Percentiles rank a stretch among this genome's conserved stretches.
Conservation (phyloP, 2,329 filamentous ascomycete species). For the Beauveria bassiana region DNA sequence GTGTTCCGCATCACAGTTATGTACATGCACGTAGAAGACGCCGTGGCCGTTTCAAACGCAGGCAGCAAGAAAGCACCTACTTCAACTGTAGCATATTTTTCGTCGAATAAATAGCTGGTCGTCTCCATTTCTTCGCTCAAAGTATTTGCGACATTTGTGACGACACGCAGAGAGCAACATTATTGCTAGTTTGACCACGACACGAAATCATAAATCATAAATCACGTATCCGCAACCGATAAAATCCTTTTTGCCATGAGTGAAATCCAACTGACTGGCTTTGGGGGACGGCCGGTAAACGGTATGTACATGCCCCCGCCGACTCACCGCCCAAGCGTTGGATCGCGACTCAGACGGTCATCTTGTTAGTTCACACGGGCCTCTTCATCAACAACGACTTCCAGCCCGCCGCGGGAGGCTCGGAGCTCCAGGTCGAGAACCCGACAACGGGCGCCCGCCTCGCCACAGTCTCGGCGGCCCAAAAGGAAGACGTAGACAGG, state of each 20-base stretch:
- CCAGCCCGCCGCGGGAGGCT: conserved; percentile 9
- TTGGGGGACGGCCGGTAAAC: neutral
- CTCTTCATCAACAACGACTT: conserved; percentile 15
- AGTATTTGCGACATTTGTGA: neutral
- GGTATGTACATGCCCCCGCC: neutral
- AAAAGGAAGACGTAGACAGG: conserved; percentile 11
- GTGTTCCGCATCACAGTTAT: neutral
- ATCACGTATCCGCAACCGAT: neutral
- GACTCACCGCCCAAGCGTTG: neutral
- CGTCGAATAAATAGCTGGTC: neutral
- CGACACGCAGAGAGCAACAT: neutral
- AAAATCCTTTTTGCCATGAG: neutral
- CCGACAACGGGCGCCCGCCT: conserved; percentile 18
- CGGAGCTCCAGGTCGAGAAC: conserved; percentile 12
- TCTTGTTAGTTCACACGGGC: neutral
- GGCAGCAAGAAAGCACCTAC: neutral
- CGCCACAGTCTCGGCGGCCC: conserved; percentile 15
- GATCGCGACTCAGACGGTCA: neutral
- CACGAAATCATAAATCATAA: neutral
- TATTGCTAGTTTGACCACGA: neutral
- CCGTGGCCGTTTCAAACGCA: neutral
- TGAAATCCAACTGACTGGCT: neutral
- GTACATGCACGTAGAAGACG: neutral
- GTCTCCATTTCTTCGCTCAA: neutral
- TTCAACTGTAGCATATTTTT: neutral